phyloP scores from a whole-genome alignment of 257 asterid species.

The Nicotiana paniculata region DNA sequence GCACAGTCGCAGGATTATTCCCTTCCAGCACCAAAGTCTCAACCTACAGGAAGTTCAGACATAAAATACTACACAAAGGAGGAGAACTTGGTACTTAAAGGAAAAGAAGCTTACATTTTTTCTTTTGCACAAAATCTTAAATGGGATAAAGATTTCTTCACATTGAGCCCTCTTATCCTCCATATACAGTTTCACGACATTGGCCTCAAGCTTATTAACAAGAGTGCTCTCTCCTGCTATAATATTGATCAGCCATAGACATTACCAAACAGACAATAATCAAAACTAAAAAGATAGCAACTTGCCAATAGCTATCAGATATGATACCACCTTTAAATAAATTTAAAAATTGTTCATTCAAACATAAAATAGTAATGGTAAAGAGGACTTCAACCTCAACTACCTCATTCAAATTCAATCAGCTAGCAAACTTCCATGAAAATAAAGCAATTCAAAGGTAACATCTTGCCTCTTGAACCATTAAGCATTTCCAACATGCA shows the following conservation, averaged over 20 bases:
- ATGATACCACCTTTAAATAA: too few species aligned
- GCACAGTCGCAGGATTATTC: conserved; percentile 58
- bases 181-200: conserved; percentile 44
- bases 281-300: not conserved
- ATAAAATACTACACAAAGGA: not conserved
- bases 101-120: conserved; percentile 32
- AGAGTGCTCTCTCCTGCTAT: conserved; percentile 67
- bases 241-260: not conserved
- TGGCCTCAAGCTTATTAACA: conserved; percentile 48
- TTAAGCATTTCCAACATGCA: not conserved
- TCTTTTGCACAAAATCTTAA: conserved; percentile 32
- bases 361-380: not conserved
- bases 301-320: not conserved
- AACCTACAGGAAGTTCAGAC: conserved; percentile 34
- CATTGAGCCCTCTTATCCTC: conserved; percentile 51
- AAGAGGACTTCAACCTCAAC: not conserved
- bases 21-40: conserved; percentile 71
- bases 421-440: not conserved
- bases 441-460: not conserved
- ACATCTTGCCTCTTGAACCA: not conserved
- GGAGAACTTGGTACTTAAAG: not conserved
- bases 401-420: not conserved
- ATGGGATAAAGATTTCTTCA: conserved; percentile 45
- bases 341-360: not conserved
- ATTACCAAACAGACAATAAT: not conserved